phyloP scores from a whole-genome alignment of 2,329 filamentous ascomycete genomes.

The Venturia asperata region DNA sequence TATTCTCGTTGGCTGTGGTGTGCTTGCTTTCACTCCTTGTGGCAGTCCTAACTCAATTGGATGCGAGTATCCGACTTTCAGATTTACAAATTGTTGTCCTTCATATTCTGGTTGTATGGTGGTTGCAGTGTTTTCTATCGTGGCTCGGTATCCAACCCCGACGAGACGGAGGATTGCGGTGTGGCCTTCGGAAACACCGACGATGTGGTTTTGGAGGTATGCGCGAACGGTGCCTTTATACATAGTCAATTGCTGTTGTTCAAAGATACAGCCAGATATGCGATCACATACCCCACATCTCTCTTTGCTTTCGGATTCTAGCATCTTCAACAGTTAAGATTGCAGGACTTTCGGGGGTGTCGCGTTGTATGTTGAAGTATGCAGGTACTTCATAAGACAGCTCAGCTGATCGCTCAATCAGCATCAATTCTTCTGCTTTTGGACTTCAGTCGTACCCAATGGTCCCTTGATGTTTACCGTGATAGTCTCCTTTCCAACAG shows the following conservation, averaged over 20 bases:
- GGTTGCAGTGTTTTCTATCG: slow-evolving; percentile 66
- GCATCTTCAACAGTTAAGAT: slow-evolving; percentile 63
- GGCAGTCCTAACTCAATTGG: slow-evolving; percentile 86
- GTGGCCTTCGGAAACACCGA: slow-evolving; percentile 93
- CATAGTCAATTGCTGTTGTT: neutral
- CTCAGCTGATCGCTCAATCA: slow-evolving; percentile 48
- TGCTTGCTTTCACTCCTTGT: slow-evolving; percentile 72
- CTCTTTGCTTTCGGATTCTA: slow-evolving; percentile 65
- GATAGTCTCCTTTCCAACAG: slow-evolving; percentile 52
- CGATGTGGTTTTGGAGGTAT: slow-evolving; percentile 82
- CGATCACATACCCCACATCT: slow-evolving; percentile 79
- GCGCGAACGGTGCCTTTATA: slow-evolving; percentile 74
- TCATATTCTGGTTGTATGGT: slow-evolving; percentile 62
- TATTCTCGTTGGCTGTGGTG: slow-evolving; percentile 84
- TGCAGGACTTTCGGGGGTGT: slow-evolving; percentile 56
- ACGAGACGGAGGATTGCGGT: slow-evolving; percentile 87
- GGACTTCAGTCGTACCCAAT: slow-evolving; percentile 49
- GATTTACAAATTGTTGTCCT: slow-evolving; percentile 79
- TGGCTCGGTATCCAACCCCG: slow-evolving; percentile 90
- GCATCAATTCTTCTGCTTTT: neutral
- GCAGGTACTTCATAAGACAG: slow-evolving; percentile 71
- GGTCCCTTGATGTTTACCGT: slow-evolving; percentile 74
- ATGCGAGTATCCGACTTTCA: slow-evolving; percentile 96
- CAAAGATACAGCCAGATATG: slow-evolving; percentile 12
- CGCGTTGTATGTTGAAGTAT: slow-evolving; percentile 66